Percentiles rank a stretch among this genome's conserved stretches.
These are phyloP conservation scores for Podila horticola DNA, from an alignment of 192 early-diverging fungal species.

Conservation along the genomic window DNA sequence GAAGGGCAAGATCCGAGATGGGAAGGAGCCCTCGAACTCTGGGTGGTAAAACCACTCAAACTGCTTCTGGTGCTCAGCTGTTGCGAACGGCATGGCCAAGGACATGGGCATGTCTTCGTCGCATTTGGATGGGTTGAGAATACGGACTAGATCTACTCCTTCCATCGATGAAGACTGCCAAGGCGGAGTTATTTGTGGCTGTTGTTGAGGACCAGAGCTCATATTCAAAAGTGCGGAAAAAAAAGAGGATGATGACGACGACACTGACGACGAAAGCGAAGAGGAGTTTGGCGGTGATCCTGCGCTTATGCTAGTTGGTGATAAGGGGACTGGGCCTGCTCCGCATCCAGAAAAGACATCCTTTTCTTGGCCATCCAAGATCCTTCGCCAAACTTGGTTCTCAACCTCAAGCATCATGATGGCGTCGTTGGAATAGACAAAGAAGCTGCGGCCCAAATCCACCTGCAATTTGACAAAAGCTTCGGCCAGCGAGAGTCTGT, in stretches of 20 bases:
- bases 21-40: conserved; percentile 70
- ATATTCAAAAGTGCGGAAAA: conserved; percentile 34
- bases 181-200: background rate
- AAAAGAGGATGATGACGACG: conserved; percentile 35
- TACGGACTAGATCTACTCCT: background rate
- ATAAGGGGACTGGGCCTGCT: background rate
- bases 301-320: background rate
- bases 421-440: conserved; percentile 64
- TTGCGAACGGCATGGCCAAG: conserved; percentile 7
- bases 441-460: conserved; percentile 60
- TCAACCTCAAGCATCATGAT: conserved; percentile 59
- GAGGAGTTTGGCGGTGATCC: conserved; percentile 1
- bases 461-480: conserved; percentile 65
- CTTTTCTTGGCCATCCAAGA: background rate
- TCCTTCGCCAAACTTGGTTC: conserved; percentile 38
- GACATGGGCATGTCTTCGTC: background rate
- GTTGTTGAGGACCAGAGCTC: conserved; percentile 2
- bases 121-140: background rate
- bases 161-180: background rate
- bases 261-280: conserved; percentile 21
- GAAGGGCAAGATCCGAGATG: conserved; percentile 65
- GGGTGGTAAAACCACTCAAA: conserved; percentile 64
- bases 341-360: background rate
- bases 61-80: conserved; percentile 13
- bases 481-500: conserved; percentile 55